A percentile compares a stretch with the other conserved stretches of the same genome.
Evolutionary conservation across 208 protist species (phyloP).

Genomic region (Naegleria gruberi): DNA sequence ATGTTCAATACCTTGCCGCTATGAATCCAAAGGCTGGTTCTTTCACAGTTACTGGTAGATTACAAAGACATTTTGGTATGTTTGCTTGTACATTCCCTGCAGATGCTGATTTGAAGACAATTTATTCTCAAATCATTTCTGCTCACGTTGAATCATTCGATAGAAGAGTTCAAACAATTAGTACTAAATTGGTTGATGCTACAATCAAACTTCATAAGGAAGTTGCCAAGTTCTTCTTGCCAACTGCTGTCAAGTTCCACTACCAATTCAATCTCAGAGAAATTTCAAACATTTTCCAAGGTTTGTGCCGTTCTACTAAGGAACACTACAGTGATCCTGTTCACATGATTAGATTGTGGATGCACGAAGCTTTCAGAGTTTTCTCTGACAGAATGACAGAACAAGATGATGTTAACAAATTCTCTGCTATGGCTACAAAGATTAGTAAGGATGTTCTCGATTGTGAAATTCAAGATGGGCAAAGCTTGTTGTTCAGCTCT

Average conservation of each 20-base stretch:
- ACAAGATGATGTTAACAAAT: conserved; percentile 72
- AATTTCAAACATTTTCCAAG: conserved; percentile 91
- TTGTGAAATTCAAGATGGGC: conserved; percentile 26
- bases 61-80: conserved; percentile 90
- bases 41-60: conserved; percentile 88
- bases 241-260: conserved; percentile 97
- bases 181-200: conserved; percentile 70
- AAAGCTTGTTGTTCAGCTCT: conserved; percentile 40
- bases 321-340: conserved; percentile 67
- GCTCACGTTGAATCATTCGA: conserved; percentile 73
- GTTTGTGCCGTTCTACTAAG: conserved; percentile 66
- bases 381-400: conserved; percentile 89
- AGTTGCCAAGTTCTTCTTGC: conserved; percentile 84
- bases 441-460: conserved; percentile 55
- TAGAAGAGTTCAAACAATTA: conserved; percentile 69
- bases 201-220: conserved; percentile 79
- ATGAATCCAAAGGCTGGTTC: conserved; percentile 97
- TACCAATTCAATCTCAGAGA: conserved; percentile 98
- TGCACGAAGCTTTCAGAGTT: conserved; percentile 90
- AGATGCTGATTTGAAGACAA: conserved; percentile 70
- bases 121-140: conserved; percentile 86
- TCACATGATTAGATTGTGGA: conserved; percentile 79
- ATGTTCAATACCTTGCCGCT: conserved; percentile 85
- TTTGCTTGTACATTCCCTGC: conserved; percentile 91
- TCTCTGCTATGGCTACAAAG: conserved; percentile 62